A percentile compares a stretch with the other conserved stretches of the same genome.
Evolutionary conservation across 352 stramenopile species (phyloP).

Genomic region (Phytophthora cajani): DNA sequence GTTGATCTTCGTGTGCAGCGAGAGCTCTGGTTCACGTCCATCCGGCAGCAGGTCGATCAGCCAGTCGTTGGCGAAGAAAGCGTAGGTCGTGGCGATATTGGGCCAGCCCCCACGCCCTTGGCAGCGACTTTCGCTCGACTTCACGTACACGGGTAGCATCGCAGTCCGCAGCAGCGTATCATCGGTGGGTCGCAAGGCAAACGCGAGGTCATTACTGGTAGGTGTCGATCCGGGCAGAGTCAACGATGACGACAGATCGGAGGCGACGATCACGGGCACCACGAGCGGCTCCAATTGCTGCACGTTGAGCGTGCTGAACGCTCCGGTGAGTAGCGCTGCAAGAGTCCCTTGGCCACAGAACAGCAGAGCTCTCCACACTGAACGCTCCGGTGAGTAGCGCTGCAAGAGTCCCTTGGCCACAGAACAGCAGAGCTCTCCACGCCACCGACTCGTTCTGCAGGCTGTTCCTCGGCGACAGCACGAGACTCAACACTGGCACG

Average conservation of each 20-base stretch:
- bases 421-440: constrained; percentile 40
- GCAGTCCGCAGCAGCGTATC: constrained; percentile 50
- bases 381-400: constrained; percentile 54
- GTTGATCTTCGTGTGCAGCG: constrained; percentile 22
- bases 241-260: constrained; percentile 31
- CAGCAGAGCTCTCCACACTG: constrained; percentile 42
- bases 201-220: constrained; percentile 7
- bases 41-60: constrained; percentile 40
- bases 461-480: constrained; percentile 44
- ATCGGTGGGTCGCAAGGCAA: constrained; percentile 25
- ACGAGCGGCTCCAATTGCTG: constrained; percentile 35
- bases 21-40: constrained; percentile 17
- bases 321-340: constrained; percentile 46
- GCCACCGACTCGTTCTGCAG: constrained; percentile 52
- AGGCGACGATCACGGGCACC: constrained; percentile 35
- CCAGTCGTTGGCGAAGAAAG: constrained; percentile 45
- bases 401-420: constrained; percentile 31
- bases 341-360: constrained; percentile 35
- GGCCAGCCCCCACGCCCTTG: constrained; percentile 37
- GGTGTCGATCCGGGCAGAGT: background rate
- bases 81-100: constrained; percentile 39
- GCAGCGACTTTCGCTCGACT: constrained; percentile 25
- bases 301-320: constrained; percentile 59
- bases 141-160: constrained; percentile 34
- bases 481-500: constrained; percentile 49